Evolutionary conservation across 768 basidiomycete genomes (phyloP).

Genomic region (Auricularia sp.): DNA sequence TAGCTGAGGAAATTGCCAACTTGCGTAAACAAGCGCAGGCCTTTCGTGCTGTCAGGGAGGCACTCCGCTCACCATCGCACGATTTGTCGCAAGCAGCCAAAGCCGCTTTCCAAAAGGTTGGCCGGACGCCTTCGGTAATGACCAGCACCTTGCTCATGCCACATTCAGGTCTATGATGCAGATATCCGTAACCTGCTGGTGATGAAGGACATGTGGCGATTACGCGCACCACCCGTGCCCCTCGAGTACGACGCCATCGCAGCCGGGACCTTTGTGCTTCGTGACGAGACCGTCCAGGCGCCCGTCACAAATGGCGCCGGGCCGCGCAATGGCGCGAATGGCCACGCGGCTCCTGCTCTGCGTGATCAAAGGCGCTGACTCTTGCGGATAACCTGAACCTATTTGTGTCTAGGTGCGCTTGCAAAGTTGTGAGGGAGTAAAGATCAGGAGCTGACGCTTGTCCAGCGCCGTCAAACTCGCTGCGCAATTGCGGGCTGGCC

Average conservation of each 20-base stretch:
- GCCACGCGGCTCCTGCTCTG: constrained; percentile 32
- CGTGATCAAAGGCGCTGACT: constrained; percentile 76
- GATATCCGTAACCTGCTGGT: constrained; percentile 83
- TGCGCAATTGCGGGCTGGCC: constrained; percentile 49
- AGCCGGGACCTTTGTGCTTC: constrained; percentile 46
- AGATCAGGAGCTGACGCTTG: not conserved
- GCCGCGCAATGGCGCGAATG: constrained; percentile 2
- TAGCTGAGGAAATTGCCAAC: constrained; percentile 84
- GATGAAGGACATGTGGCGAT: constrained; percentile 97
- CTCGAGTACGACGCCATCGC: constrained; percentile 73
- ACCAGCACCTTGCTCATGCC: not conserved
- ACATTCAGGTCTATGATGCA: constrained; percentile 64
- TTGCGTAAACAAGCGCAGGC: constrained; percentile 83
- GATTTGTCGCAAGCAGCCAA: constrained; percentile 43
- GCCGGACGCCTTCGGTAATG: not conserved
- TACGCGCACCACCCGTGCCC: constrained; percentile 74
- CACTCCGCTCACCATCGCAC: constrained; percentile 37
- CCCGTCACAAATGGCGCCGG: constrained; percentile 11
- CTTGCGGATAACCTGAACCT: constrained; percentile 73
- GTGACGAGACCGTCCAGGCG: constrained; percentile 13
- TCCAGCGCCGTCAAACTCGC: constrained; percentile 72
- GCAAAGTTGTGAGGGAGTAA: not conserved
- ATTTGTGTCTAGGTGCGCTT: constrained; percentile 69
- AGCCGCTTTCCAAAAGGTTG: constrained; percentile 76
- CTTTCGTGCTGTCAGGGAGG: constrained; percentile 68